Base-by-base conservation (phyloP, 73 alveolate genomes). In the Paramecium pentaurelia region DNA sequence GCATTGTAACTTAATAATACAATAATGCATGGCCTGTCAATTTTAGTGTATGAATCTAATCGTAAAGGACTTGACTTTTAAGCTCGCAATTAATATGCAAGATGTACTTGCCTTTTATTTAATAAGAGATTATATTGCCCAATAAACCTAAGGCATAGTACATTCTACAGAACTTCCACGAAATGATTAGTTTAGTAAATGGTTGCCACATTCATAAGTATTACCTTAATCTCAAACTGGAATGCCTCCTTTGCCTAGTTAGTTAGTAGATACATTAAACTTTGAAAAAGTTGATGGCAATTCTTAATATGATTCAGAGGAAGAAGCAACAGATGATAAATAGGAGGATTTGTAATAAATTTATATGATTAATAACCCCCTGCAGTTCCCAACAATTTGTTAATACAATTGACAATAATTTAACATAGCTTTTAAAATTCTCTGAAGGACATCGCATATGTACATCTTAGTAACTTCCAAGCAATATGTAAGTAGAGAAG, bases 41-140 rank as follows among this genome's bases (percentile, higher is more conserved):
- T 80, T 27, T 49, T 80, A 9, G 91, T 80, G 8, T 80, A 42
- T 80, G 64, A 80, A 25, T 80, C 91, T 3, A 45, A 80, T 25
- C 47, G 75, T 25, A 80, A 80, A 80, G 58, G 71, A 8, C 75
- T 80, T 44, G 91, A 80, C 9, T 80, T 80, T 64, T 47, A 42
- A 42, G 91, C 91, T 11, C 22, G 91, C 28, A 80, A 80, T 47
- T 36, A 80, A 47, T 80, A 80, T 80, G 71, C 91, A 10, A 42
- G 77, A 80, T 80, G 91, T 80, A 80, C 8, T 60, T 54, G 70
- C 11, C 6, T 36, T 9, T 14, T 27, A 80, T 12, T 20, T 2
- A n/a, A 25, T 40, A 27, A 45, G 58, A 80, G 91, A 42, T 25
- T 80, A 42, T 14, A 27, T 64, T 73, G 87, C 59, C 10, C 38